Percentiles rank a stretch among this genome's conserved stretches.
phyloP scores from a whole-genome alignment of 2,329 filamentous ascomycete genomes.

The Achaetomium macrosporum region DNA sequence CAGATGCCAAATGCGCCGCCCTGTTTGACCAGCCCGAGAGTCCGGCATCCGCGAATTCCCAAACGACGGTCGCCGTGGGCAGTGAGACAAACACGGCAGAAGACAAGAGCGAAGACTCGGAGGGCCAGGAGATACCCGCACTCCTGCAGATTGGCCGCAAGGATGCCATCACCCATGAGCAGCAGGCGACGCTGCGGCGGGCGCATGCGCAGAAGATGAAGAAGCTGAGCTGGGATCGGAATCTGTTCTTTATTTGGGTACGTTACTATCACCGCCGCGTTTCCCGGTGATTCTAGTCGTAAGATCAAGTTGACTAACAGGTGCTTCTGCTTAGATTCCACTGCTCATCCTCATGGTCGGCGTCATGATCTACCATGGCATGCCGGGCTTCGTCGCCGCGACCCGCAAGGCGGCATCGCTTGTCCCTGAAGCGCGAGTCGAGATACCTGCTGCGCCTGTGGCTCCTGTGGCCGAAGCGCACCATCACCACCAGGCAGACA shows the following conservation, averaged over 20 bases:
- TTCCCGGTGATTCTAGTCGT: background rate
- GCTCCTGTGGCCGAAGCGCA: background rate
- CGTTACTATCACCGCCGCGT: background rate
- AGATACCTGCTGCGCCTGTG: background rate
- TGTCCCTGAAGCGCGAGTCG: background rate
- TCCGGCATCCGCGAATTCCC: slow-evolving; percentile 12
- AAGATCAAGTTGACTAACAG: background rate
- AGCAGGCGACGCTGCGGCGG: slow-evolving; percentile 57
- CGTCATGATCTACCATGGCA: slow-evolving; percentile 14
- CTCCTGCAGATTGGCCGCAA: slow-evolving; percentile 57
- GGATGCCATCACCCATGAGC: slow-evolving; percentile 58
- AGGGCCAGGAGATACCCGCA: slow-evolving; percentile 32
- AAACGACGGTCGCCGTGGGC: slow-evolving; percentile 11
- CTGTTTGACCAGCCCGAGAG: slow-evolving; percentile 42
- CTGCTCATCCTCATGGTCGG: slow-evolving; percentile 17
- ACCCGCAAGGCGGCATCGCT: background rate
- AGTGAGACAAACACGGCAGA: slow-evolving; percentile 17
- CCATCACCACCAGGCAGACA: too few relatives aligned
- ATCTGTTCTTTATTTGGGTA: slow-evolving; percentile 66
- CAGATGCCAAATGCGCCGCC: slow-evolving; percentile 51
- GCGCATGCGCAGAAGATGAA: slow-evolving; percentile 59
- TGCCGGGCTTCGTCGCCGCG: slow-evolving; percentile 4
- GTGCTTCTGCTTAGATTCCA: slow-evolving; percentile 9
- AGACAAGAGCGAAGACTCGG: slow-evolving; percentile 37
- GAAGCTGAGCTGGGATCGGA: slow-evolving; percentile 56